Evolutionary conservation across 2,329 filamentous ascomycete species (phyloP).

Genomic region (Coleophoma cylindrospora): DNA sequence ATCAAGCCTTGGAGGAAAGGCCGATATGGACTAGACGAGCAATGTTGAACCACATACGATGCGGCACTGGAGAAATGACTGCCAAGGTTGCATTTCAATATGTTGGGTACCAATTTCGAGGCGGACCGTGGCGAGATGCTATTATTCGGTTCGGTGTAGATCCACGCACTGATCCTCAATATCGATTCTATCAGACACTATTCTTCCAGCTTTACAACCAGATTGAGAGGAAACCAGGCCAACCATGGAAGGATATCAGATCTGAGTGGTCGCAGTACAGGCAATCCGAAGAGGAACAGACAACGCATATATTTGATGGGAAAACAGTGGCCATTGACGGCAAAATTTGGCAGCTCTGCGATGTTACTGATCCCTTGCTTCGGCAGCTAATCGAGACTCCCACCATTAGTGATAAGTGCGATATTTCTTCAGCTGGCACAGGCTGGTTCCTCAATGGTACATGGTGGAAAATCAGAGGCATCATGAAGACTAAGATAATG

Average conservation of each 20-base stretch:
- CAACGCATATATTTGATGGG: conserved; percentile 80
- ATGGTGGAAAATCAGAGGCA: conserved; percentile 76
- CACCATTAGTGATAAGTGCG: conserved; percentile 52
- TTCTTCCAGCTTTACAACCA: conserved; percentile 65
- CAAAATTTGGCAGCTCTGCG: conserved; percentile 91
- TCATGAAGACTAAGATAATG: conserved; percentile 84
- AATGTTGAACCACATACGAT: conserved; percentile 66
- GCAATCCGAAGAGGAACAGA: conserved; percentile 17
- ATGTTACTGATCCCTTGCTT: conserved; percentile 79
- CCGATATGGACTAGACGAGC: conserved; percentile 85
- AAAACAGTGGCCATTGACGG: conserved; percentile 69
- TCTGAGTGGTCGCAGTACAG: conserved; percentile 14
- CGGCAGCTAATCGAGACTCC: conserved; percentile 59
- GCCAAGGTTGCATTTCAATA: conserved; percentile 77
- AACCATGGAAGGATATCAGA: conserved; percentile 10
- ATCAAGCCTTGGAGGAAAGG: conserved; percentile 62
- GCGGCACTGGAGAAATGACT: conserved; percentile 44
- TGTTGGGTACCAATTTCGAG: conserved; percentile 86
- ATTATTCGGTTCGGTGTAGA: conserved; percentile 84
- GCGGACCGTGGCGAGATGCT: conserved; percentile 86
- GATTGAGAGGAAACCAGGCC: conserved; percentile 13
- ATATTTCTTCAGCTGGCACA: conserved; percentile 56
- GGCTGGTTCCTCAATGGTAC: conserved; percentile 76
- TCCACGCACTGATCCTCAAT: conserved; percentile 70
- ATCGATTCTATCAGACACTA: conserved; percentile 81